A percentile compares a stretch with the other conserved stretches of the same genome.
phyloP scores from a whole-genome alignment of 768 basidiomycete species.

The Naganishia onofrii region DNA sequence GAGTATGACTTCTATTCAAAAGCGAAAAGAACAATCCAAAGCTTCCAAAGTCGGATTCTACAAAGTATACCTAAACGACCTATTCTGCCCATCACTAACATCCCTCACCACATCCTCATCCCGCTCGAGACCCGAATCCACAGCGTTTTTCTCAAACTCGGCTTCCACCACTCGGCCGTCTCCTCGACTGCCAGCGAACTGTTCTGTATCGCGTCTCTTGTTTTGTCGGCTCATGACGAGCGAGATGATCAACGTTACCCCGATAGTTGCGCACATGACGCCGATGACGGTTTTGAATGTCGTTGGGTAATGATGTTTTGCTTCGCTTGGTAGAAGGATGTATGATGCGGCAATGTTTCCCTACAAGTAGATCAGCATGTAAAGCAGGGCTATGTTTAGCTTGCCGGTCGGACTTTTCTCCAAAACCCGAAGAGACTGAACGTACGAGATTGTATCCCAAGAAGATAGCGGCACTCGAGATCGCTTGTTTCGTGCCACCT shows the following conservation, averaged over 20 bases:
- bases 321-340: slow-evolving; percentile 3
- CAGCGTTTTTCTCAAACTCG: not conserved
- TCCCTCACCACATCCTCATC: not conserved
- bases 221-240: slow-evolving; percentile 7
- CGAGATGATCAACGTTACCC: not conserved
- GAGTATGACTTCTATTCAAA: no score
- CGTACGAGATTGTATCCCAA: slow-evolving; percentile 48
- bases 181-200: not conserved
- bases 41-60: not conserved
- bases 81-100: slow-evolving; percentile 19
- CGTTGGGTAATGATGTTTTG: slow-evolving; percentile 15
- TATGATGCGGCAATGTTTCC: slow-evolving; percentile 22
- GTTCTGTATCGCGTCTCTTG: not conserved
- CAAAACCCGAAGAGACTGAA: not conserved
- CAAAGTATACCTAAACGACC: slow-evolving; percentile 19
- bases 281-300: slow-evolving; percentile 22
- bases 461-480: slow-evolving; percentile 46
- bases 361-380: not conserved
- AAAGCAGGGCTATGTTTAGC: not conserved
- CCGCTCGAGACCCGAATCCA: not conserved
- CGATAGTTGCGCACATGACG: slow-evolving; percentile 22
- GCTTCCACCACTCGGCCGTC: not conserved
- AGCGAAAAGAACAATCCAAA: not conserved
- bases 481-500: slow-evolving; percentile 52
- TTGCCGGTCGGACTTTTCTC: no score